Base-by-base conservation (phyloP, 768 basidiomycete species). In the Auricularia sp. region DNA sequence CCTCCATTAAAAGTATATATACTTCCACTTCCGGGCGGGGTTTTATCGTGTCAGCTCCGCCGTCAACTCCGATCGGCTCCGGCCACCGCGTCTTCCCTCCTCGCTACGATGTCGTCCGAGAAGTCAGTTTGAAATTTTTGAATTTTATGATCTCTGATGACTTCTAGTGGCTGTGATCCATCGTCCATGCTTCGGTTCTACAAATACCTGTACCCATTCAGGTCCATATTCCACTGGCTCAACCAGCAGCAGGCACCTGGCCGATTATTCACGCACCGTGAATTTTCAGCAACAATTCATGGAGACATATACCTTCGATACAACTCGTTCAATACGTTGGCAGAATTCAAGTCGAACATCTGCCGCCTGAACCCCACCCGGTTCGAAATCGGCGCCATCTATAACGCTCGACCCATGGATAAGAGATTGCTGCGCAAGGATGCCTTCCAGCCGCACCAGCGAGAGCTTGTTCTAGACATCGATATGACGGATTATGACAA, bases 401-500 rank as follows among this genome's bases (percentile, higher is more conserved):
- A 98, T 74, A 87, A 85, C 62, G 88, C 86, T 3, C 72, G 97
- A 93, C 96, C 96, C 2, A 81, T 85, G 70, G 96, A 98, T 78
- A 89, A 84, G 72, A 95, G 94, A 71, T 87, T 90, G 0, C 79
- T 92, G 16, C 84, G 85, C 11, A 77, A 86, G n/a, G 75, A 77
- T 1, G 81, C 80, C 0, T 87, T 98, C 68, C 79, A 81, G 54
- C 93, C 97, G 0, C 73, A 84, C 36, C 83, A 85, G 67, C 88
- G 97, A 65, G 97, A 98, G 73, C 87, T 99, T 53, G 96, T 98
- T 0, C 97, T 99, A 73, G 97, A 99, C 84, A 98, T 99, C 73
- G 97, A 99, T 76, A 98, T 99, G 97, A 96, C 97, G 16, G 97
- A 99, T 76, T 99, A 98, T 76, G 96, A 99, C 73, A 80, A 87